phyloP scores from a whole-genome alignment of 2,329 filamentous ascomycete species.

The Cadophora sp. region DNA sequence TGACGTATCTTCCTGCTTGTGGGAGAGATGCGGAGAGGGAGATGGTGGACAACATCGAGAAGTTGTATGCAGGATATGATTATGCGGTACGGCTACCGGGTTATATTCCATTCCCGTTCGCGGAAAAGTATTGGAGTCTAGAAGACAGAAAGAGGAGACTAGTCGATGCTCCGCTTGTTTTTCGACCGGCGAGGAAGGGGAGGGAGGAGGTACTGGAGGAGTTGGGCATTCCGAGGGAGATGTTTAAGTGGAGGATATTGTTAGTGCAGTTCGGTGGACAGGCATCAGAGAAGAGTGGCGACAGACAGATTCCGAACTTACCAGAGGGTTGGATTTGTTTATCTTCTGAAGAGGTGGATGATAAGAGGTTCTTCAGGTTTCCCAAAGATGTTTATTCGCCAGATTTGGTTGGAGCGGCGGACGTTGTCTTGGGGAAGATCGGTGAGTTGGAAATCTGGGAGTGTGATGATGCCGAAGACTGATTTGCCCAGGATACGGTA shows the following conservation, averaged over 20 bases:
- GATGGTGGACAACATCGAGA: slow-evolving; percentile 3
- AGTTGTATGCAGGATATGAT: slow-evolving; percentile 19
- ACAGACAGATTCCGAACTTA: neutral
- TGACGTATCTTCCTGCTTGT: slow-evolving; percentile 3
- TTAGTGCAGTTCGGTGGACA: slow-evolving; percentile 19
- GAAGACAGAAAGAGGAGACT: slow-evolving; percentile 1
- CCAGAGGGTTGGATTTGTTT: slow-evolving; percentile 21
- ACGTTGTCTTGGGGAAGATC: slow-evolving; percentile 13
- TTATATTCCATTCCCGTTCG: slow-evolving; percentile 8
- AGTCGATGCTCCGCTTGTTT: slow-evolving; percentile 15
- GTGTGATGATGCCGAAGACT: neutral
- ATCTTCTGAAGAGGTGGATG: neutral
- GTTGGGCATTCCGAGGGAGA: neutral
- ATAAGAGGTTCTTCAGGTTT: slow-evolving; percentile 13
- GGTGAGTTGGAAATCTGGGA: neutral
- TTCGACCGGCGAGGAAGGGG: neutral
- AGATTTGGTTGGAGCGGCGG: slow-evolving; percentile 11
- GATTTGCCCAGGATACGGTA: slow-evolving; percentile 12
- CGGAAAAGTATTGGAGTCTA: slow-evolving; percentile 1
- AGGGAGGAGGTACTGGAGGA: slow-evolving; percentile 5
- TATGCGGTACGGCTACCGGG: slow-evolving; percentile 13
- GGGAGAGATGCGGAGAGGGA: neutral
- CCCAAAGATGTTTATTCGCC: slow-evolving; percentile 20
- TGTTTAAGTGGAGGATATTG: neutral
- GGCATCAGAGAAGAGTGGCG: neutral